These are phyloP conservation scores for Neobulgaria alba DNA, from an alignment of 2,329 filamentous ascomycete genomes.

Conservation along the genomic window DNA sequence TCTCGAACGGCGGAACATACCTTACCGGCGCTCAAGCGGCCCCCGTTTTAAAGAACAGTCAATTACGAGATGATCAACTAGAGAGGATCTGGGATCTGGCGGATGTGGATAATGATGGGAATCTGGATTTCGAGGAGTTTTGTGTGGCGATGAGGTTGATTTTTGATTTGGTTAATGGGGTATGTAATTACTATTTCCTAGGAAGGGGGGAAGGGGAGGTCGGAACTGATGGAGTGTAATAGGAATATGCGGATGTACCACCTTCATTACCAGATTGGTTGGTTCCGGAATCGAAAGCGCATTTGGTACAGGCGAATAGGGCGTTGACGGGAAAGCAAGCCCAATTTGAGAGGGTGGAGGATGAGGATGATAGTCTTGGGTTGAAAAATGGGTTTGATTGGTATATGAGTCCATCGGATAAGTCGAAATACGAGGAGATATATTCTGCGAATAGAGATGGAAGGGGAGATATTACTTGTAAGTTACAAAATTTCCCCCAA, in stretches of 20 bases:
- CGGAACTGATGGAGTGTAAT: conserved; percentile 6
- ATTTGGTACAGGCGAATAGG: conserved; percentile 75
- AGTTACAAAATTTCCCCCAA: conserved; percentile 26
- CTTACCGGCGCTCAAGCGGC: conserved; percentile 63
- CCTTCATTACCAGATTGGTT: conserved; percentile 85
- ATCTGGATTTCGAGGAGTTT: conserved; percentile 98
- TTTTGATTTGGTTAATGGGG: conserved; percentile 93
- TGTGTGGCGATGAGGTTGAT: conserved; percentile 98
- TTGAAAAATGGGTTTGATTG: conserved; percentile 97
- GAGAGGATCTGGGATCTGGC: conserved; percentile 96
- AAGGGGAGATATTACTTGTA: conserved; percentile 75
- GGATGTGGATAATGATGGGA: conserved; percentile 94
- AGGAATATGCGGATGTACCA: conserved; percentile 92
- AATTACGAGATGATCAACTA: conserved; percentile 72
- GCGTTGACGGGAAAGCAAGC: conserved; percentile 72
- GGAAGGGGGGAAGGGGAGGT: not conserved
- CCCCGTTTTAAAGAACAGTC: conserved; percentile 64
- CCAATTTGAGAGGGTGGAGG: conserved; percentile 77
- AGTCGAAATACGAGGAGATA: conserved; percentile 93
- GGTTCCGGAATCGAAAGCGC: conserved; percentile 87
- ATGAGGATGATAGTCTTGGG: conserved; percentile 72
- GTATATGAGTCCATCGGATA: conserved; percentile 94
- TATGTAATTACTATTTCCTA: conserved; percentile 38
- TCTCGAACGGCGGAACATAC: conserved; percentile 54
- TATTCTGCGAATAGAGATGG: conserved; percentile 86